Conservation (phyloP, 805 yeast genomes). For the Candida sonorensis region DNA sequence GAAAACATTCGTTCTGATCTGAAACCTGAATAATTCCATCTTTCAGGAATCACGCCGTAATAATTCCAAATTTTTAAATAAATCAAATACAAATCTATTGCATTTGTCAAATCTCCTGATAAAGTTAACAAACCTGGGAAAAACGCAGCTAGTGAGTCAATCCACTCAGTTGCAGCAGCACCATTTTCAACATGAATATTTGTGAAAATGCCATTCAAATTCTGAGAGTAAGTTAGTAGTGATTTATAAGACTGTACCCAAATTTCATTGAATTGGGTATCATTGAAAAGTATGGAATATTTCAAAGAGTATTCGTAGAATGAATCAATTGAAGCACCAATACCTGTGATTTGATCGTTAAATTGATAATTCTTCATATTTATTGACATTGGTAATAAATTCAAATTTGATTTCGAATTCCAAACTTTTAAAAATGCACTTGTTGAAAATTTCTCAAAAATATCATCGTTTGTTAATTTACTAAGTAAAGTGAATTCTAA, state of each 20-base stretch:
- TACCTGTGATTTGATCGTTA: conserved; percentile 60
- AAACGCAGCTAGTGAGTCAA: conserved; percentile 82
- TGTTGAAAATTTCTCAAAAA: conserved; percentile 57
- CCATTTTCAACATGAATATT: conserved; percentile 57
- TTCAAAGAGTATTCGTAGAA: conserved; percentile 86
- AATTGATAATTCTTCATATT: conserved; percentile 37
- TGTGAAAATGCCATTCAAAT: conserved; percentile 26
- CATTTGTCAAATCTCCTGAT: conserved; percentile 66
- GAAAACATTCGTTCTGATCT: conserved; percentile 15
- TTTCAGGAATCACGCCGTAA: conserved; percentile 79
- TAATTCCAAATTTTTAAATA: conserved; percentile 73
- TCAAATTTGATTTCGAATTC: conserved; percentile 53
- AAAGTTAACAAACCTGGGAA: conserved; percentile 82
- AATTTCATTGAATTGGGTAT: conserved; percentile 40
- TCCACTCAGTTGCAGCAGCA: conserved; percentile 50
- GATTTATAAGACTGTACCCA: conserved; percentile 60
- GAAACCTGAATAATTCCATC: conserved; percentile 53
- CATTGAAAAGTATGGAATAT: conserved; percentile 65
- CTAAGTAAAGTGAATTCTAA: conserved; percentile 77
- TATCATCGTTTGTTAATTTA: conserved; percentile 62
- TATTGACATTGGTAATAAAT: conserved; percentile 73
- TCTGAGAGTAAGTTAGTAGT: conserved; percentile 44
- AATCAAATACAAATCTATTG: conserved; percentile 52
- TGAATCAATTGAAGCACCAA: conserved; percentile 90
- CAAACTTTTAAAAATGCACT: conserved; percentile 64